Evolutionary conservation across 1,139 yeast species (phyloP).

Genomic region (Geotrichum citri-aurantii): DNA sequence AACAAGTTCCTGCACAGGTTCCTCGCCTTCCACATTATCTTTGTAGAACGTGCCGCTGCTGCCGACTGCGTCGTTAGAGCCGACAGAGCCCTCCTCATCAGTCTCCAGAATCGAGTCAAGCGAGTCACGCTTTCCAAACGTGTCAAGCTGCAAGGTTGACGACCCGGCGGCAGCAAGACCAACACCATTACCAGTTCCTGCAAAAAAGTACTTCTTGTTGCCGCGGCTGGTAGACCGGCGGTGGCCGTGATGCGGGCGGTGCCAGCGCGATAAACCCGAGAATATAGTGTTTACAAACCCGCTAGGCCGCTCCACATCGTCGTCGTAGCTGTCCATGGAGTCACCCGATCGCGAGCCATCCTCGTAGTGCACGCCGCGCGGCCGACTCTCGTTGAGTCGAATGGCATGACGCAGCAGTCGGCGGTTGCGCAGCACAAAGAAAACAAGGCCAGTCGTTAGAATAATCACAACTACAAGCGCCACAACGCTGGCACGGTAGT

Average conservation of each 20-base stretch:
- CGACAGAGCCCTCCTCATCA: slow-evolving; percentile 3
- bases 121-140: slow-evolving; percentile 9
- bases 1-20: slow-evolving; percentile 2
- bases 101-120: slow-evolving; percentile 8
- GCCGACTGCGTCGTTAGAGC: background rate
- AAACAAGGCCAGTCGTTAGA: slow-evolving; percentile 25
- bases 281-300: slow-evolving; percentile 13
- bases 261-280: slow-evolving; percentile 18
- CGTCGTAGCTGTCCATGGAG: slow-evolving; percentile 10
- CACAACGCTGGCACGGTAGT: slow-evolving; percentile 37
- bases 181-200: background rate
- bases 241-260: slow-evolving; percentile 9
- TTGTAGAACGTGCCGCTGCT: background rate
- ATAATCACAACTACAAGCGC: slow-evolving; percentile 36
- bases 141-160: background rate
- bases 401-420: slow-evolving; percentile 10
- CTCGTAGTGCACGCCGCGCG: slow-evolving; percentile 20
- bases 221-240: slow-evolving; percentile 4
- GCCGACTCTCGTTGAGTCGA: slow-evolving; percentile 7
- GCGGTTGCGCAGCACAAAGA: slow-evolving; percentile 29
- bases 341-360: slow-evolving; percentile 16
- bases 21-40: background rate
- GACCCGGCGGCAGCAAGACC: background rate
- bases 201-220: background rate
- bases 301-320: slow-evolving; percentile 7